phyloP scores from a whole-genome alignment of 257 asterid species.

The Fraxinus cuspidata region DNA sequence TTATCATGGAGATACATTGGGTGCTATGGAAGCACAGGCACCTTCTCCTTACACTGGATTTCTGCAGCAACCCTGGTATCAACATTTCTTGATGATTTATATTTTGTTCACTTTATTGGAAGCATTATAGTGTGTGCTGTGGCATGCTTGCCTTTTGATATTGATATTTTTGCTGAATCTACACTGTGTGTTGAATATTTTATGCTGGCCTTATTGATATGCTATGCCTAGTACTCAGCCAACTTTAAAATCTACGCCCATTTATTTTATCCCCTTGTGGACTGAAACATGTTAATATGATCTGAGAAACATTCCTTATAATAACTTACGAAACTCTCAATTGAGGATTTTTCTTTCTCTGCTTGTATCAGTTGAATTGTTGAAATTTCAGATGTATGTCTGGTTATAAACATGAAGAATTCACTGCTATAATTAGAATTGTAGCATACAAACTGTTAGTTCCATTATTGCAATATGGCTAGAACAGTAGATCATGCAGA shows the following conservation, averaged over 20 bases:
- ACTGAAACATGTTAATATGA: neutral
- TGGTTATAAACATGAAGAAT: neutral
- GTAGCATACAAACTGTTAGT: neutral
- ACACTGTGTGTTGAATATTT: slow-evolving; percentile 1
- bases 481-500: neutral
- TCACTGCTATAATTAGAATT: neutral
- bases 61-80: slow-evolving; percentile 98
- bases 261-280: neutral
- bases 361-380: neutral
- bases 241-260: slow-evolving; percentile 1
- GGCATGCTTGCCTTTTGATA: slow-evolving; percentile 9
- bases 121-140: slow-evolving; percentile 4
- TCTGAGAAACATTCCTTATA: slow-evolving; percentile 13
- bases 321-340: slow-evolving; percentile 3
- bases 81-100: slow-evolving; percentile 14
- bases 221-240: slow-evolving; percentile 9
- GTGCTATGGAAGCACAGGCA: slow-evolving; percentile 99
- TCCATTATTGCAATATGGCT: neutral
- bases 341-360: neutral
- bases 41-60: slow-evolving; percentile 94
- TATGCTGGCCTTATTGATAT: slow-evolving; percentile 12
- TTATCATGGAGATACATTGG: slow-evolving; percentile 98
- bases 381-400: neutral
- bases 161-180: slow-evolving; percentile 12
- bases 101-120: slow-evolving; percentile 15